phyloP scores from a whole-genome alignment of 495 filamentous ascomycete species.

The Neurospora africana region DNA sequence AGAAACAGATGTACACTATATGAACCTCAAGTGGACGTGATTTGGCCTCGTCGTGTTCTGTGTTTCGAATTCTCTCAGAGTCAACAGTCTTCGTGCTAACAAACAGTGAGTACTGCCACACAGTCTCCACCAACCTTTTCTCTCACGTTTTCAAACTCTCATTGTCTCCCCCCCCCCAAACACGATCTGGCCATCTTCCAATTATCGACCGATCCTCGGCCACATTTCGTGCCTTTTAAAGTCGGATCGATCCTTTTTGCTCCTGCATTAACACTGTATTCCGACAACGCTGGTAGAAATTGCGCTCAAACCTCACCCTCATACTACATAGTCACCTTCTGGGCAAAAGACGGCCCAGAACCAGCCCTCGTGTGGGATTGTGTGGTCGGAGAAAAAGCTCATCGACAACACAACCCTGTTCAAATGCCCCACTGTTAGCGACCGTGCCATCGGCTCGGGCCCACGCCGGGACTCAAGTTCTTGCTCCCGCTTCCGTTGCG shows the following conservation, averaged over 20 bases:
- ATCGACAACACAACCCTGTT: not conserved
- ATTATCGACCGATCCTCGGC: not conserved
- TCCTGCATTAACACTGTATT: not conserved
- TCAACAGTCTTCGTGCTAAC: not conserved
- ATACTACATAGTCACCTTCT: not conserved
- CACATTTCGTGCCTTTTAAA: not conserved
- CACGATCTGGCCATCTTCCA: not conserved
- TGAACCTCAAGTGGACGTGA: not conserved
- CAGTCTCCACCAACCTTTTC: not conserved
- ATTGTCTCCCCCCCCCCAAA: not conserved
- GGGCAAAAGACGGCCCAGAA: not conserved
- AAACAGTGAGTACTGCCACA: not conserved
- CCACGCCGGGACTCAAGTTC: constrained; percentile 10
- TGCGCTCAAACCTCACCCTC: not conserved
- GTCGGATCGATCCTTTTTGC: not conserved
- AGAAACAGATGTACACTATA: not conserved
- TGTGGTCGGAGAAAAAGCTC: not conserved
- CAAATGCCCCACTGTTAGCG: not conserved
- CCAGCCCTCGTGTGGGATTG: not conserved
- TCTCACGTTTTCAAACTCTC: not conserved
- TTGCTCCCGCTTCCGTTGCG: not conserved
- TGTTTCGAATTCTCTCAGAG: not conserved
- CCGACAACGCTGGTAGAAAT: not conserved
- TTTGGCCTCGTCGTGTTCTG: not conserved
- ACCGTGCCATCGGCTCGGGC: not conserved